Evolutionary conservation across 495 filamentous ascomycete species (phyloP).

Genomic region (Saxophila tyrrhenica): DNA sequence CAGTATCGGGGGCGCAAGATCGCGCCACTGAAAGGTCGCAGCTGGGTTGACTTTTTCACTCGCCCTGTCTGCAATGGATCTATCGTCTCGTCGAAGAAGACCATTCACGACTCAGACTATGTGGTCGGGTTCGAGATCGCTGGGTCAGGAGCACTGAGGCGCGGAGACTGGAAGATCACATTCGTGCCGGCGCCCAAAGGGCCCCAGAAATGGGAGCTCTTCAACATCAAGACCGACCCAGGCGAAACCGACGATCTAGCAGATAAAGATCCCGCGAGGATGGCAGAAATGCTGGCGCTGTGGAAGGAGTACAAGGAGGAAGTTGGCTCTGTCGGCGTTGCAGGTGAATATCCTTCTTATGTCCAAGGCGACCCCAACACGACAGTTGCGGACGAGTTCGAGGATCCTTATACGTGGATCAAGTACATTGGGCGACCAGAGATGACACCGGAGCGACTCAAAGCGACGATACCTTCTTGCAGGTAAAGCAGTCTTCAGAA

Average conservation of each 20-base stretch:
- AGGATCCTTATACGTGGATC: background rate
- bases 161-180: constrained; percentile 17
- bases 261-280: constrained; percentile 5
- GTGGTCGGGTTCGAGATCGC: constrained; percentile 33
- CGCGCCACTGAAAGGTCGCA: too few species aligned
- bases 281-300: constrained; percentile 28
- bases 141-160: constrained; percentile 18
- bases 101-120: background rate
- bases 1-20: constrained; percentile 4
- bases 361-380: background rate
- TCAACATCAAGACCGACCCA: constrained; percentile 24
- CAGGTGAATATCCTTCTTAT: constrained; percentile 11
- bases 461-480: too few species aligned
- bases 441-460: too few species aligned
- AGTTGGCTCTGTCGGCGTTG: constrained; percentile 36
- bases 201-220: constrained; percentile 35
- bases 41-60: too few species aligned
- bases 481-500: too few species aligned
- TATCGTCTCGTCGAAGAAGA: too few species aligned
- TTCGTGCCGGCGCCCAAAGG: background rate
- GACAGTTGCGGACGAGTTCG: background rate
- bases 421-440: background rate
- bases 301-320: constrained; percentile 46
- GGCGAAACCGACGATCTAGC: constrained; percentile 19
- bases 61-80: too few species aligned